A percentile compares a stretch with the other conserved stretches of the same genome.
Conservation (phyloP, 805 yeast genomes). For the Candida coquimbonensis region DNA sequence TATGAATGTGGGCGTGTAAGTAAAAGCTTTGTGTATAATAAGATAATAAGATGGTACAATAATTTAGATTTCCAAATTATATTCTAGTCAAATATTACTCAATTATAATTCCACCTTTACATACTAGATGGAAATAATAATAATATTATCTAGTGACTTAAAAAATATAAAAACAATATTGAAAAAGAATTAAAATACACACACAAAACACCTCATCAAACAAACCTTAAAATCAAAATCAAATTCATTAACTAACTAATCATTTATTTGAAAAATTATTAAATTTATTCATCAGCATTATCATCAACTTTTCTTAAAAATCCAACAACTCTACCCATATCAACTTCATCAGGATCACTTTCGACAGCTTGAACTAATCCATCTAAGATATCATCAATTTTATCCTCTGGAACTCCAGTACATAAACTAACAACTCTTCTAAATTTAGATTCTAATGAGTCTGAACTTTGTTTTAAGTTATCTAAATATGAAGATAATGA, state of each 20-base stretch:
- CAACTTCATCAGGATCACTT: conserved; percentile 68
- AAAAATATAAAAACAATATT: not conserved
- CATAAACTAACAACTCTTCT: conserved; percentile 84
- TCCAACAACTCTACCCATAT: conserved; percentile 47
- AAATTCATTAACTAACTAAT: not conserved
- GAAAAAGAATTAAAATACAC: not conserved
- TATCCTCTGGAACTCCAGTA: conserved; percentile 76
- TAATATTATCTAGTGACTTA: not conserved
- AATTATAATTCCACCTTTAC: too few species aligned
- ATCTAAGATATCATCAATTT: conserved; percentile 74
- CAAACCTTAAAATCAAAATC: too few species aligned
- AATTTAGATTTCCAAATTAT: too few species aligned
- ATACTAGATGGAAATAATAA: too few species aligned
- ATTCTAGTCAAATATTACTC: too few species aligned
- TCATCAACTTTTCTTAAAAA: conserved; percentile 45
- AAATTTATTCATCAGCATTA: conserved; percentile 4
- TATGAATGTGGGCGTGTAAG: not conserved
- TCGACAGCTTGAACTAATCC: conserved; percentile 88
- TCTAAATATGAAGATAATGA: conserved; percentile 46
- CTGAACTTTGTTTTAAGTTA: conserved; percentile 45
- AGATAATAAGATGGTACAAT: not conserved
- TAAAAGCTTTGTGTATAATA: not conserved
- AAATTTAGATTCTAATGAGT: conserved; percentile 65
- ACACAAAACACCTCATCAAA: too few species aligned
- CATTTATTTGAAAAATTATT: not conserved